A percentile compares a stretch with the other conserved stretches of the same genome.
Conservation (phyloP, 2,329 filamentous ascomycete species). For the Fusarium clavum region DNA sequence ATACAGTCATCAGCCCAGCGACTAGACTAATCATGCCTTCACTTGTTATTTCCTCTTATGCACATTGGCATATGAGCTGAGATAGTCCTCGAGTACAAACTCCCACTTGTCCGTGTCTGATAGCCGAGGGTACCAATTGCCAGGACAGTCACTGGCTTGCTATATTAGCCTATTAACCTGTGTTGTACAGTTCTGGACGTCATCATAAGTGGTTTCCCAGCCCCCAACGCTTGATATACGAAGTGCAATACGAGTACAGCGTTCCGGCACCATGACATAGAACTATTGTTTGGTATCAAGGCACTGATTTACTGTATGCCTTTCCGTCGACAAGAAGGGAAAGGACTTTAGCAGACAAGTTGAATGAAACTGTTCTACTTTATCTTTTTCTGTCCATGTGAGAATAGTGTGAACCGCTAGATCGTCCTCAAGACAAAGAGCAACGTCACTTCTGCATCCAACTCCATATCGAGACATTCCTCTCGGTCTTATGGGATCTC, state of each 20-base stretch:
- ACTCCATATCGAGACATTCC: neutral
- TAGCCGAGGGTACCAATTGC: constrained; percentile 11
- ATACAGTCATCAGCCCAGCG: constrained; percentile 16
- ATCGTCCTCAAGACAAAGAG: neutral
- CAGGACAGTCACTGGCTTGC: neutral
- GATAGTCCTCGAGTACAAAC: neutral
- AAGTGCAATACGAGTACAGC: neutral
- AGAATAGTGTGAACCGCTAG: neutral
- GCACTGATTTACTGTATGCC: neutral
- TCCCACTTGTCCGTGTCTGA: constrained; percentile 25
- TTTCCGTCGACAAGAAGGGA: neutral
- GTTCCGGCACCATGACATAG: neutral
- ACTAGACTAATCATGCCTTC: constrained; percentile 10
- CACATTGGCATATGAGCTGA: constrained; percentile 6
- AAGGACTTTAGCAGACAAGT: neutral
- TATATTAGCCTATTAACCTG: neutral
- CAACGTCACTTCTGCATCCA: constrained; percentile 3
- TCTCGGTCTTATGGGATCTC: constrained; percentile 8
- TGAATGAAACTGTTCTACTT: neutral
- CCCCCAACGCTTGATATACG: neutral
- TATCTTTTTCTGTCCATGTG: neutral
- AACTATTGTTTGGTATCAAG: constrained; percentile 6
- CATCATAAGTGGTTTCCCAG: constrained; percentile 3
- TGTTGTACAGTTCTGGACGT: neutral
- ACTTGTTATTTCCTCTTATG: constrained; percentile 11